Evolutionary conservation across 345 rosid genomes (phyloP).

Genomic region (Euphorbia pulcherrima): DNA sequence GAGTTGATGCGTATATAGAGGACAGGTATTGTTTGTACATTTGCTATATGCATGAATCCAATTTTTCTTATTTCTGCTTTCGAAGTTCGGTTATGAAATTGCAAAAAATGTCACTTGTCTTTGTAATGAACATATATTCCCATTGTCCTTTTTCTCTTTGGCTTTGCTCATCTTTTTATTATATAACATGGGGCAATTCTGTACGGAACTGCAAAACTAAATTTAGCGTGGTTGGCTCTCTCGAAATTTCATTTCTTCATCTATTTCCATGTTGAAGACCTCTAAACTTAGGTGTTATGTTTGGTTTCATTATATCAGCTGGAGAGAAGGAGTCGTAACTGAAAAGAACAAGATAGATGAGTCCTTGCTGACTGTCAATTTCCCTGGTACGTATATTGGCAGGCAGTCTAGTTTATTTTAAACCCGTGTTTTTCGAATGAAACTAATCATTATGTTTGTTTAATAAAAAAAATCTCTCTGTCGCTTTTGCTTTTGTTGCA

Average conservation of each 20-base stretch:
- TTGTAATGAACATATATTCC: background rate
- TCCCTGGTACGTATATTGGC: slow-evolving; percentile 55
- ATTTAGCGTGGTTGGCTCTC: background rate
- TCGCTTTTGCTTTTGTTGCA: slow-evolving; percentile 32
- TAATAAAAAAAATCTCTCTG: slow-evolving; percentile 9
- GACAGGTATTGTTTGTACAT: slow-evolving; percentile 49
- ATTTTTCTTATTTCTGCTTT: background rate
- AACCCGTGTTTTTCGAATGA: background rate
- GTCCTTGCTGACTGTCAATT: slow-evolving; percentile 54
- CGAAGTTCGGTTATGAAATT: background rate
- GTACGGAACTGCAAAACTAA: background rate
- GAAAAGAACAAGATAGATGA: slow-evolving; percentile 85
- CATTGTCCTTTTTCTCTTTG: background rate
- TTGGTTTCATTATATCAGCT: slow-evolving; percentile 46
- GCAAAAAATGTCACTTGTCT: background rate
- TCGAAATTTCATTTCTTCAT: too few relatives aligned
- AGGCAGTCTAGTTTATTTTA: background rate
- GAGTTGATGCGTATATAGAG: slow-evolving; percentile 78
- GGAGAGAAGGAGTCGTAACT: slow-evolving; percentile 89
- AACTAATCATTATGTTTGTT: slow-evolving; percentile 9
- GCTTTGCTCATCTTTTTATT: background rate
- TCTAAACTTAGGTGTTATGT: background rate
- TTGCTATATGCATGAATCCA: background rate
- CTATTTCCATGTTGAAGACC: background rate
- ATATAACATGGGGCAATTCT: background rate